Evolutionary conservation across 106 monocot genomes (phyloP).

Genomic region (Narthecium ossifragum): DNA sequence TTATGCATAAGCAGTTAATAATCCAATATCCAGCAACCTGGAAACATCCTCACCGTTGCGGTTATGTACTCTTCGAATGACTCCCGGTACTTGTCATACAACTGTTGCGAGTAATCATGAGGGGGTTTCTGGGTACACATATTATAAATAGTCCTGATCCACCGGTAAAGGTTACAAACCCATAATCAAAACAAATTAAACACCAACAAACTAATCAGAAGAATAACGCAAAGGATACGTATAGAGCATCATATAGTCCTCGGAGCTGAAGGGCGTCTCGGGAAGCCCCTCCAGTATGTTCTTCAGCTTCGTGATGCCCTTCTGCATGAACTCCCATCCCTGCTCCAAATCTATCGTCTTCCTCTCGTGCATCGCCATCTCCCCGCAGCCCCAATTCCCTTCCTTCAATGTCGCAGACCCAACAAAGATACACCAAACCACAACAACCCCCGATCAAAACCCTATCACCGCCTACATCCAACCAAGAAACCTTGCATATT

Average conservation of each 20-base stretch:
- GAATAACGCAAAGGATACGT: slow-evolving; percentile 30
- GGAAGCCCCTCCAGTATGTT: slow-evolving; percentile 67
- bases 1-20: too few species aligned
- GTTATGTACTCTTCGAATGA: slow-evolving; percentile 49
- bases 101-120: slow-evolving; percentile 88
- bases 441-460: too few species aligned
- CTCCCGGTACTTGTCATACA: slow-evolving; percentile 57
- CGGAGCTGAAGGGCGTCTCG: slow-evolving; percentile 63
- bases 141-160: slow-evolving; percentile 73
- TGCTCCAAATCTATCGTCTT: slow-evolving; percentile 66
- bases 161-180: neutral
- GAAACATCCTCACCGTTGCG: slow-evolving; percentile 42
- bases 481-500: too few species aligned
- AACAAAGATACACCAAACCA: too few species aligned
- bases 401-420: too few species aligned
- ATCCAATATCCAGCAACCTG: too few species aligned
- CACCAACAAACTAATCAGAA: neutral
- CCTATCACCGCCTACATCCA: too few species aligned
- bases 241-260: slow-evolving; percentile 93
- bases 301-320: slow-evolving; percentile 90
- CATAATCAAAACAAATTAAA: neutral
- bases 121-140: slow-evolving; percentile 82
- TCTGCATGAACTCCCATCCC: slow-evolving; percentile 92
- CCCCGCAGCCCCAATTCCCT: too few species aligned
- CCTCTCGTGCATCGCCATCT: too few species aligned